A percentile compares a stretch with the other conserved stretches of the same genome.
Conservation (phyloP, 208 protist species). For the Leishmania guyanensis region DNA sequence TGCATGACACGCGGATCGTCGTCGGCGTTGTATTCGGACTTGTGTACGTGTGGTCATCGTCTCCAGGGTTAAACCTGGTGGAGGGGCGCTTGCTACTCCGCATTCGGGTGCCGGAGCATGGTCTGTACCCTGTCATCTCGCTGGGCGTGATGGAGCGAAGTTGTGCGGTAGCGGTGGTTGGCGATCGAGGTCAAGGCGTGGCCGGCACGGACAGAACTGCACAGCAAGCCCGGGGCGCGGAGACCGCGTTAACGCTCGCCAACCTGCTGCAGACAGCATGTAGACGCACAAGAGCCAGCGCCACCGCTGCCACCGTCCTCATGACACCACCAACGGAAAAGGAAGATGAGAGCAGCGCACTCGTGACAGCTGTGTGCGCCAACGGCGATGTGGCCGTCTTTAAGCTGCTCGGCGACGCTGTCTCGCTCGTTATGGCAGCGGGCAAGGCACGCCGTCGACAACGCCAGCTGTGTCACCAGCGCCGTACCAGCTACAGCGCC, state of each 20-base stretch:
- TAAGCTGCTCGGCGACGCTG: slow-evolving; percentile 23
- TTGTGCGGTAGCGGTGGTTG: background rate
- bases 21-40: slow-evolving; percentile 60
- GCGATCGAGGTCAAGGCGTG: background rate
- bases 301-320: background rate
- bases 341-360: background rate
- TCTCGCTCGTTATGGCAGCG: slow-evolving; percentile 29
- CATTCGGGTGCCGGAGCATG: slow-evolving; percentile 42
- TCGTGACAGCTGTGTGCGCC: slow-evolving; percentile 26
- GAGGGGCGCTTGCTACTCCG: slow-evolving; percentile 63
- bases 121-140: slow-evolving; percentile 60
- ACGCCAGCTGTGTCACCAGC: background rate
- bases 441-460: slow-evolving; percentile 14
- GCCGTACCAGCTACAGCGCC: background rate
- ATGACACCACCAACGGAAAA: background rate
- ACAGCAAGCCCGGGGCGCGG: background rate
- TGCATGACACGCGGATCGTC: slow-evolving; percentile 65
- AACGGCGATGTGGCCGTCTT: slow-evolving; percentile 29
- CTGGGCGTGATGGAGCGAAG: slow-evolving; percentile 25
- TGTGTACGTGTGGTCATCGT: slow-evolving; percentile 72
- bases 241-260: background rate
- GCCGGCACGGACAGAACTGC: background rate
- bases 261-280: background rate
- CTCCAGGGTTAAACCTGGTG: slow-evolving; percentile 60
- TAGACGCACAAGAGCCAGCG: background rate